Evolutionary conservation across 495 filamentous ascomycete species (phyloP).

Genomic region (Aspergillus cavernicola): DNA sequence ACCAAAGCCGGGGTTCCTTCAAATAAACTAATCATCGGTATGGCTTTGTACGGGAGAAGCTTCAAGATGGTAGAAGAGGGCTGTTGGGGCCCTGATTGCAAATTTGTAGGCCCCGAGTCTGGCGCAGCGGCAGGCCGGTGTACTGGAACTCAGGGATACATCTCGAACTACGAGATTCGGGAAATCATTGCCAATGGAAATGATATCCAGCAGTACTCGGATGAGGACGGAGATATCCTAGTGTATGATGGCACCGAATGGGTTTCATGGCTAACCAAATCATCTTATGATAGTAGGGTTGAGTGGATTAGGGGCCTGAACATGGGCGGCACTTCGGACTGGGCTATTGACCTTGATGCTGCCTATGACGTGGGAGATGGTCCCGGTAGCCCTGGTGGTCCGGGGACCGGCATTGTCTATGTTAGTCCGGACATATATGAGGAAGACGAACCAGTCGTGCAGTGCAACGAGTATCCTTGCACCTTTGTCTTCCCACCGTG

Average conservation of each 20-base stretch:
- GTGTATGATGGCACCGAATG: slow-evolving; percentile 38
- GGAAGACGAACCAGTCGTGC: background rate
- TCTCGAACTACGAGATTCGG: slow-evolving; percentile 17
- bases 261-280: slow-evolving; percentile 33
- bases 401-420: background rate
- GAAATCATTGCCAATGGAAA: background rate
- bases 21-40: background rate
- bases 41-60: background rate
- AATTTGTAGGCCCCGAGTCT: background rate
- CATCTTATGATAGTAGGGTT: slow-evolving; percentile 18
- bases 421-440: background rate
- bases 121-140: background rate
- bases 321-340: slow-evolving; percentile 34
- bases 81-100: background rate
- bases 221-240: slow-evolving; percentile 31
- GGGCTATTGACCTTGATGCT: slow-evolving; percentile 34
- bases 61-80: background rate
- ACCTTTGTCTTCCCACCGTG: background rate
- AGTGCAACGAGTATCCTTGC: background rate
- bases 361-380: background rate
- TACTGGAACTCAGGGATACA: slow-evolving; percentile 21
- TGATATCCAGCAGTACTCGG: background rate
- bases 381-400: background rate
- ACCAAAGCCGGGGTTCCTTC: slow-evolving; percentile 1
- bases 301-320: slow-evolving; percentile 18